Percentiles rank a stretch among this genome's conserved stretches.
phyloP scores from a whole-genome alignment of 2,329 filamentous ascomycete genomes.

The Botrytis paeoniae region DNA sequence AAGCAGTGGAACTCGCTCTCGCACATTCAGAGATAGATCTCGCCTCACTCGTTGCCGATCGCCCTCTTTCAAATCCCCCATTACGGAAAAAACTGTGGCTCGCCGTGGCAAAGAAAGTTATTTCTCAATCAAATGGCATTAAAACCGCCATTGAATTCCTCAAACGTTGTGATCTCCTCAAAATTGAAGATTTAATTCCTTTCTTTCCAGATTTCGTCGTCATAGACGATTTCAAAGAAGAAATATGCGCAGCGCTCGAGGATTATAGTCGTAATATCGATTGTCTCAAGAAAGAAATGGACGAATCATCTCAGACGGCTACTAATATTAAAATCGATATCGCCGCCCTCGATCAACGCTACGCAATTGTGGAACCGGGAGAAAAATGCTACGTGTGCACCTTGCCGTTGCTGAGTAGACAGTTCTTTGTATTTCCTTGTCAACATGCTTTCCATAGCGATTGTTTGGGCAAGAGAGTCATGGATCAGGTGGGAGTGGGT shows the following conservation, averaged over 20 bases:
- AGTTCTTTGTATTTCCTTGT: slow-evolving; percentile 98
- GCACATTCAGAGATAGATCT: slow-evolving; percentile 88
- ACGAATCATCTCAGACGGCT: slow-evolving; percentile 84
- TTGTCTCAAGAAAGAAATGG: slow-evolving; percentile 86
- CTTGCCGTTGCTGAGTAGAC: slow-evolving; percentile 78
- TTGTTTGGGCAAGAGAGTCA: slow-evolving; percentile 80
- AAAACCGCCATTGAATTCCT: slow-evolving; percentile 92
- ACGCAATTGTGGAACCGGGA: slow-evolving; percentile 93
- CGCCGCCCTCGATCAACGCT: slow-evolving; percentile 77
- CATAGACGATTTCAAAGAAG: slow-evolving; percentile 98
- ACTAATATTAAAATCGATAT: slow-evolving; percentile 90
- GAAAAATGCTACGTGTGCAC: slow-evolving; percentile 90
- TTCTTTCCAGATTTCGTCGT: slow-evolving; percentile 99
- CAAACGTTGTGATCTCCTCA: slow-evolving; percentile 83
- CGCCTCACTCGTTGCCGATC: slow-evolving; percentile 83
- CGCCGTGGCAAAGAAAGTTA: slow-evolving; percentile 90
- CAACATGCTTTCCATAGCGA: slow-evolving; percentile 98
- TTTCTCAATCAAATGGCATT: slow-evolving; percentile 80
- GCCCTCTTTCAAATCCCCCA: slow-evolving; percentile 72
- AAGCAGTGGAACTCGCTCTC: slow-evolving; percentile 88
- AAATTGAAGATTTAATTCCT: slow-evolving; percentile 94
- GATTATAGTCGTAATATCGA: slow-evolving; percentile 93
- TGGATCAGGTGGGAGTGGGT: slow-evolving; percentile 74
- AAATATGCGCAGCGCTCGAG: slow-evolving; percentile 91
- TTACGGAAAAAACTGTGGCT: slow-evolving; percentile 95